Evolutionary conservation across 2,329 filamentous ascomycete genomes (phyloP), one percentile per base, ranked within the genome.

Genomic region (Aspergillus chevalieri): DNA sequence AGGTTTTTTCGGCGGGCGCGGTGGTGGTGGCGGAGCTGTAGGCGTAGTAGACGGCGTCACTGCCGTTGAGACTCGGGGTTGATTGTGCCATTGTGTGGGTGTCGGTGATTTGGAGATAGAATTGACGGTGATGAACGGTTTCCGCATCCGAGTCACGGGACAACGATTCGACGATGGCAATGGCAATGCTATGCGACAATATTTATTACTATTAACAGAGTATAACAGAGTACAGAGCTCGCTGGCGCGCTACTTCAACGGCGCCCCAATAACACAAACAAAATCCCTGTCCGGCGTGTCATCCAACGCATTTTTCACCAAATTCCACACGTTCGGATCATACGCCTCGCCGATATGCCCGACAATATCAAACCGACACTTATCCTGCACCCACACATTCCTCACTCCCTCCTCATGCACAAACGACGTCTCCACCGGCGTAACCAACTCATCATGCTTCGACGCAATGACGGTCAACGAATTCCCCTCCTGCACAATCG

Each of bases 1-100:
- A 75, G 51, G 76, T 70, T n/a, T 65, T 57, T 19, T 65, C 54
- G 3, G 72, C 63, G 7, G 72, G 65, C 1, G 73, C 74, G 41
- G 62, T 56, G 59, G 76, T 74, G 28, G 58, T 54, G 42, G 58
- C 65, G 46, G 67, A 64, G 58, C 65, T 66, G 48, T 65, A 58
- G 50, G 66, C 50, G 52, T 65, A 58, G 39, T 67, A 55, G 43
- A 57, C 52, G 39, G 67, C 65, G 30, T 63, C 50, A 10, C 59
- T 55, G 33, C 60, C 56, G 26, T 58, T 47, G 51, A 72, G 69
- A 51, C 55, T 63, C 6, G 68, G 65, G 3, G 65, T 67, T 22
- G 54, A 47, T 43, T 44, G 26, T 39, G 36, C 38, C 17, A 21
- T 41, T 8, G 6, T 19, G 12, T 12, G 15, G 15, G 6, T 41